Conservation (phyloP, 257 asterid species). For the Solanum rostratum region DNA sequence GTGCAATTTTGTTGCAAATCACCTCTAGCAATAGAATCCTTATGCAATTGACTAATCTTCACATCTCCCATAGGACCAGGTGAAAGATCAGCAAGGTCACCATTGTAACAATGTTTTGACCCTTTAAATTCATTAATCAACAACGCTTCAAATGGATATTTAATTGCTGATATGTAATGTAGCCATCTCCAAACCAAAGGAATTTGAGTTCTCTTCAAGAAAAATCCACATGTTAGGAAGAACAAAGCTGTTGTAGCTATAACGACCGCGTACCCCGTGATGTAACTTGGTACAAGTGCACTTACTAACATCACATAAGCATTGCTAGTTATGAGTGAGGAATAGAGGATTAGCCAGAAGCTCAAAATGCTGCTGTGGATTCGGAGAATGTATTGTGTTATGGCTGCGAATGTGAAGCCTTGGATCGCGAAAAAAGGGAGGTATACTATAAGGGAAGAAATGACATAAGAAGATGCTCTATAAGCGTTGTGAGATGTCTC, state of each 20-base stretch:
- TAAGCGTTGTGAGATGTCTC: slow-evolving; percentile 86
- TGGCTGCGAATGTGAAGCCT: slow-evolving; percentile 65
- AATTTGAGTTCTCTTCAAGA: slow-evolving; percentile 64
- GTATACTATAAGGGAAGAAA: slow-evolving; percentile 77
- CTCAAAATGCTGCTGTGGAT: slow-evolving; percentile 26
- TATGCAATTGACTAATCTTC: slow-evolving; percentile 49
- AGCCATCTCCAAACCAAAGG: slow-evolving; percentile 71
- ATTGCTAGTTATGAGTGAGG: slow-evolving; percentile 76
- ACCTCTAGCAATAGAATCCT: slow-evolving; percentile 13
- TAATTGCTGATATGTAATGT: slow-evolving; percentile 78
- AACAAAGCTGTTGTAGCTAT: slow-evolving; percentile 88
- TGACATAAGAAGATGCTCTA: slow-evolving; percentile 66
- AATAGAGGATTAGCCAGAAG: slow-evolving; percentile 71
- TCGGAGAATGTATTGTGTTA: slow-evolving; percentile 44
- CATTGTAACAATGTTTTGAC: slow-evolving; percentile 35
- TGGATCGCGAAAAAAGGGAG: slow-evolving; percentile 80
- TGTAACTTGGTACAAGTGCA: slow-evolving; percentile 77
- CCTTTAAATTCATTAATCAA: slow-evolving; percentile 71
- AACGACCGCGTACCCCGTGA: slow-evolving; percentile 83
- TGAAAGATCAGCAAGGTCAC: slow-evolving; percentile 37
- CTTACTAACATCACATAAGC: slow-evolving; percentile 83
- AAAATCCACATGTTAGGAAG: slow-evolving; percentile 81
- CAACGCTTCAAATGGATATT: slow-evolving; percentile 84
- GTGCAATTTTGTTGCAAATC: slow-evolving; percentile 20
- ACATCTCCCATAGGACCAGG: slow-evolving; percentile 80